These are phyloP conservation scores for Thecaphora thlaspeos DNA, from an alignment of 1,284 basidiomycete genomes.

Conservation along the genomic window DNA sequence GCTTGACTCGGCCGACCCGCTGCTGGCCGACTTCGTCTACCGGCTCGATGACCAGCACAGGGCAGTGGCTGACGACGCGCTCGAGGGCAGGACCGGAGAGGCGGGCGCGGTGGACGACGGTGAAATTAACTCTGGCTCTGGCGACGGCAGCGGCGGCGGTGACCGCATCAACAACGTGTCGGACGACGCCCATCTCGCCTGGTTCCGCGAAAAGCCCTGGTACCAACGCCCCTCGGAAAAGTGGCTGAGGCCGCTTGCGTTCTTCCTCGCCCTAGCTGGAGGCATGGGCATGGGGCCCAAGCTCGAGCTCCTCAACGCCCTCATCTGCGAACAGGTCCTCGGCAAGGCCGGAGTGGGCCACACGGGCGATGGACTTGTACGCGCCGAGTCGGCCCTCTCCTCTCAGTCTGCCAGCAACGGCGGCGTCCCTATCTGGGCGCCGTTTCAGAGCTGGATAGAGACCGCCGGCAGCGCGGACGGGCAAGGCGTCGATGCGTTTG, in stretches of 20 bases:
- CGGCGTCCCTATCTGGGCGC: constrained; percentile 8
- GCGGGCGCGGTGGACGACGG: no score
- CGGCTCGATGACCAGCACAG: constrained; percentile 27
- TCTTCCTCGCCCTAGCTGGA: constrained; percentile 40
- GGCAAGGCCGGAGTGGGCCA: constrained; percentile 22
- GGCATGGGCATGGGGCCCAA: constrained; percentile 51
- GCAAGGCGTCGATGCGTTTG: constrained; percentile 1
- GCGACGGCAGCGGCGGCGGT: not conserved
- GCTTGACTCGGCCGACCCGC: constrained; percentile 34
- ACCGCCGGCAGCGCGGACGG: no score
- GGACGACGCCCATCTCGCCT: constrained; percentile 22
- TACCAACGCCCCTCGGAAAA: constrained; percentile 41
- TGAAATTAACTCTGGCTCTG: no score
- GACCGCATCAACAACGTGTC: no score
- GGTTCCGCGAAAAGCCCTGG: constrained; percentile 44
- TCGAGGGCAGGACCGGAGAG: not conserved
- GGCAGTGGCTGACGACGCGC: not conserved
- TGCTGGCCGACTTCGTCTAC: constrained; percentile 39
- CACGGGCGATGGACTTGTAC: no score
- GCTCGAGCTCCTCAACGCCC: constrained; percentile 47
- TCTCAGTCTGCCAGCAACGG: no score
- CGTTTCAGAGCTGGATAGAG: not conserved
- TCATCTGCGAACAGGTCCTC: constrained; percentile 47
- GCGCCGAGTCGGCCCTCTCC: no score
- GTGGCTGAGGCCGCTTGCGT: constrained; percentile 45